These are phyloP conservation scores for Arctostaphylos glauca DNA, from an alignment of 148 eudicot genomes.

Conservation along the genomic window DNA sequence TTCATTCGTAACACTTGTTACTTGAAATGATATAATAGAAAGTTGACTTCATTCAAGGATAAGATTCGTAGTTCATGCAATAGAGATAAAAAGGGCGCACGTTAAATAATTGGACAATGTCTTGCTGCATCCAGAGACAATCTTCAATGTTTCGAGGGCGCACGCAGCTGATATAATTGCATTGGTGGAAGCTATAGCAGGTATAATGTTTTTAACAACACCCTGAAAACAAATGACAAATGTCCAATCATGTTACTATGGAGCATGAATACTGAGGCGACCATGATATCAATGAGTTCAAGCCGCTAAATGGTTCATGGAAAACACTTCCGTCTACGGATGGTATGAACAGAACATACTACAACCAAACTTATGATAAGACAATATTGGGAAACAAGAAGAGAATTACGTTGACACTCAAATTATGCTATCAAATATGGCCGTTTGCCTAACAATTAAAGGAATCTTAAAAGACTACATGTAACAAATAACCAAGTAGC, in stretches of 20 bases:
- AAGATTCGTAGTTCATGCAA: background rate
- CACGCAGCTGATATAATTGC: slow-evolving; percentile 96
- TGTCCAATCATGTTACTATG: background rate
- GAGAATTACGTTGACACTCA: background rate
- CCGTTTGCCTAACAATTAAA: background rate
- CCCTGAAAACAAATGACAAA: slow-evolving; percentile 53
- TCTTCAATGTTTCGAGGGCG: slow-evolving; percentile 87
- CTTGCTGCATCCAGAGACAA: slow-evolving; percentile 92
- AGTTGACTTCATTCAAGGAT: background rate
- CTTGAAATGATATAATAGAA: background rate
- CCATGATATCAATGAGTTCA: background rate
- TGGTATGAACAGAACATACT: background rate
- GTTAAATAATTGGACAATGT: slow-evolving; percentile 80
- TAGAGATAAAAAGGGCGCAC: slow-evolving; percentile 35
- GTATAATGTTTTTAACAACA: slow-evolving; percentile 95
- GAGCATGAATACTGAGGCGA: background rate
- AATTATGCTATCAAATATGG: background rate
- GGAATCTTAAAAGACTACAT: no score
- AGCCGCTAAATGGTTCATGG: background rate
- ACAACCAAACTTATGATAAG: background rate
- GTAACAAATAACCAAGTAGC: no score
- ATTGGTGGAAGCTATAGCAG: slow-evolving; percentile 98
- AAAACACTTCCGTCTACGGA: slow-evolving; percentile 1
- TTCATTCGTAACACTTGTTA: background rate
- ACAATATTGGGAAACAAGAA: background rate